A percentile compares a stretch with the other conserved stretches of the same genome.
Conservation (phyloP, 129 eudicot genomes). For the Flaveria linearis region DNA sequence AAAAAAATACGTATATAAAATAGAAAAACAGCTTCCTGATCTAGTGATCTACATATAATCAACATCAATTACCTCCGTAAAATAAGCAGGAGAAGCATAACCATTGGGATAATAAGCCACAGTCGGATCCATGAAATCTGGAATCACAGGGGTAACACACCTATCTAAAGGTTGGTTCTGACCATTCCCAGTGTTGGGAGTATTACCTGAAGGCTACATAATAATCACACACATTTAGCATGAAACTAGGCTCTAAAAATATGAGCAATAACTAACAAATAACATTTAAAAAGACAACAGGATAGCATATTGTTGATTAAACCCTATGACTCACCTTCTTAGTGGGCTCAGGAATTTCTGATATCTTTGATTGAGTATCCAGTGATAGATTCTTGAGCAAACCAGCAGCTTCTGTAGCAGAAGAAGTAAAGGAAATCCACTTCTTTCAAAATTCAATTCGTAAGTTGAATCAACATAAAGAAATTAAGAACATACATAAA, state of each 20-base stretch:
- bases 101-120: conserved; percentile 50
- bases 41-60: neutral
- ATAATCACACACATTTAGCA: too few species aligned
- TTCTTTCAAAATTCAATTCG: neutral
- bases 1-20: neutral
- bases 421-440: conserved; percentile 33
- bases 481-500: neutral
- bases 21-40: neutral
- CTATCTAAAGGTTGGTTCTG: conserved; percentile 45
- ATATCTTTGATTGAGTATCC: conserved; percentile 62
- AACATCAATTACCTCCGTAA: conserved; percentile 46
- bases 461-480: neutral
- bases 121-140: conserved; percentile 56
- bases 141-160: conserved; percentile 52
- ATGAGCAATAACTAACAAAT: too few species aligned
- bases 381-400: conserved; percentile 74
- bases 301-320: too few species aligned
- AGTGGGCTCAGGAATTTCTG: conserved; percentile 58
- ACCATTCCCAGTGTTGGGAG: conserved; percentile 36
- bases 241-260: too few species aligned
- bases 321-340: conserved; percentile 53
- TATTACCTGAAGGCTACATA: conserved; percentile 29
- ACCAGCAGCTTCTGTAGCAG: conserved; percentile 68
- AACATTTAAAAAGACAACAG: too few species aligned
- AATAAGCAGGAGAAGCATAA: conserved; percentile 54